These are phyloP conservation scores for Xerocomellus dryophilus DNA, from an alignment of 768 basidiomycete species.

Conservation along the genomic window DNA sequence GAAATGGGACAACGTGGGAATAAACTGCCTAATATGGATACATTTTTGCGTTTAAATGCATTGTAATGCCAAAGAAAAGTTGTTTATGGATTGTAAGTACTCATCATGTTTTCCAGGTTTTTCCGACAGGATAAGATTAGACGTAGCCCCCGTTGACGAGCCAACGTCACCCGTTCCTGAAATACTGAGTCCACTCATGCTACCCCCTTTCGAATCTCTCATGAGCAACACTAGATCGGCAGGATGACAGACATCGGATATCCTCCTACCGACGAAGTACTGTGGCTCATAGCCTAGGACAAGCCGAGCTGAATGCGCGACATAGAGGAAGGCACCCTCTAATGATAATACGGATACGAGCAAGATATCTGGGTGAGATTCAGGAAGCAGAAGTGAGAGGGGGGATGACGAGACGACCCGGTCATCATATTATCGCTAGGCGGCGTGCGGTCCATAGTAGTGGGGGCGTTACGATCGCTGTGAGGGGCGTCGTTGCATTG, in stretches of 20 bases:
- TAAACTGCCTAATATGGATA: too few species aligned
- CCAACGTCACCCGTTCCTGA: constrained; percentile 18
- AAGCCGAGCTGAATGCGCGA: constrained; percentile 73
- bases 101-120: too few species aligned
- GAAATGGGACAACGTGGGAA: too few species aligned
- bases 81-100: too few species aligned
- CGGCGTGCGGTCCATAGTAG: constrained; percentile 16
- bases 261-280: constrained; percentile 74
- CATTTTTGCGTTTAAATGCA: too few species aligned
- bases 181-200: constrained; percentile 16
- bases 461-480: constrained; percentile 19
- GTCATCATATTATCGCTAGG: constrained; percentile 16
- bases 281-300: constrained; percentile 85
- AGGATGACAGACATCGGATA: constrained; percentile 83
- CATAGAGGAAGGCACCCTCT: constrained; percentile 90
- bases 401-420: constrained; percentile 43
- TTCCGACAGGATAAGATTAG: constrained; percentile 27
- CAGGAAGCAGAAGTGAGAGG: constrained; percentile 49
- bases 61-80: too few species aligned
- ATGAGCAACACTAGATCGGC: constrained; percentile 88
- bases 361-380: constrained; percentile 72
- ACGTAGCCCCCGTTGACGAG: constrained; percentile 6
- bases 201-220: constrained; percentile 81
- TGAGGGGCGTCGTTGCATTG: constrained; percentile 17
- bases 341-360: constrained; percentile 91